Conservation (phyloP, 257 asterid genomes). For the Nicotiana obtusifolia region DNA sequence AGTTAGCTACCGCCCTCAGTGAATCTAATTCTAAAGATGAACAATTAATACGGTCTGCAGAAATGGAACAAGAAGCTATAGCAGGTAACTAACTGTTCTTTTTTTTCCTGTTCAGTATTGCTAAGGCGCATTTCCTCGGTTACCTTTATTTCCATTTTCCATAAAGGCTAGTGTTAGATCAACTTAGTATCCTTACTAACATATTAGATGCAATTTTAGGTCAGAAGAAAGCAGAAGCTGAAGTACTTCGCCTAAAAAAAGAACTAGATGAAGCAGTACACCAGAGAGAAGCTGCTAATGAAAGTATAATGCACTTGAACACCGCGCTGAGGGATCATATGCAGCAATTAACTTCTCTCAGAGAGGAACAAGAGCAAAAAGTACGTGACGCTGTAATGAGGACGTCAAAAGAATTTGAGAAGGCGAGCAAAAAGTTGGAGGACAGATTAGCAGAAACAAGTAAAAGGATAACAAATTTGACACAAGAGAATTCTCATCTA, state of each 20-base stretch:
- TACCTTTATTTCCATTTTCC: not conserved
- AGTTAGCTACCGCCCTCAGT: slow-evolving; percentile 45
- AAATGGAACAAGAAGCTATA: slow-evolving; percentile 37
- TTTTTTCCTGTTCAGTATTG: not conserved
- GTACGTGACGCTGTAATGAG: slow-evolving; percentile 35
- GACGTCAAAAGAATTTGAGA: slow-evolving; percentile 41
- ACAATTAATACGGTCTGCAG: slow-evolving; percentile 27
- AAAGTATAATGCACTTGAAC: slow-evolving; percentile 46
- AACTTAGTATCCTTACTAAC: not conserved
- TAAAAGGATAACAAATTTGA: slow-evolving; percentile 36
- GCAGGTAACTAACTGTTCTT: slow-evolving; percentile 37
- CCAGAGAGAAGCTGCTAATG: slow-evolving; percentile 41
- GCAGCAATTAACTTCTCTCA: slow-evolving; percentile 44
- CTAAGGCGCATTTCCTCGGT: not conserved
- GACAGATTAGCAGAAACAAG: slow-evolving; percentile 43
- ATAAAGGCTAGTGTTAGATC: not conserved
- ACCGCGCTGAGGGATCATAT: slow-evolving; percentile 57
- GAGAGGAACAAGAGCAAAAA: slow-evolving; percentile 47
- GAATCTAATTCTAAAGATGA: slow-evolving; percentile 62
- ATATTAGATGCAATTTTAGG: slow-evolving; percentile 27
- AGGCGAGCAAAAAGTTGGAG: slow-evolving; percentile 37
- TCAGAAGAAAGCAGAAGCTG: slow-evolving; percentile 54
- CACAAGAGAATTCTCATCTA: slow-evolving; percentile 60
- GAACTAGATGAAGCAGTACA: slow-evolving; percentile 42
- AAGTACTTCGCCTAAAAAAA: slow-evolving; percentile 26